Evolutionary conservation across 495 filamentous ascomycete genomes (phyloP).

Genomic region (Monascus purpureus): DNA sequence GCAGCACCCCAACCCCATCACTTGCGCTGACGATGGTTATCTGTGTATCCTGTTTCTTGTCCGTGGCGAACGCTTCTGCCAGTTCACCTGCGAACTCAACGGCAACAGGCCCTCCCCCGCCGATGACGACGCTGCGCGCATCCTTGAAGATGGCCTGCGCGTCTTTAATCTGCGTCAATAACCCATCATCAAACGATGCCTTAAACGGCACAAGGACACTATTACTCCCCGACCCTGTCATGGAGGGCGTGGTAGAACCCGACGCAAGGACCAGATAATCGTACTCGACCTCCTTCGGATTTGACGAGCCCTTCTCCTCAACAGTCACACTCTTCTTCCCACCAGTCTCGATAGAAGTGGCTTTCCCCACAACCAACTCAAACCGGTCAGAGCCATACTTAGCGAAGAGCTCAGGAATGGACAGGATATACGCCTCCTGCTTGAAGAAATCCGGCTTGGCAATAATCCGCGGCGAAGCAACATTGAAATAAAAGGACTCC

Average conservation of each 20-base stretch:
- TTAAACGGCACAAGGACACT: conserved; percentile 41
- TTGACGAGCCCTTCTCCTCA: conserved; percentile 6
- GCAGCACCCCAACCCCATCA: conserved; percentile 13
- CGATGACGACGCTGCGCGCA: conserved; percentile 49
- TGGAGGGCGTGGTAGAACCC: conserved; percentile 31
- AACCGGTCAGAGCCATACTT: conserved; percentile 32
- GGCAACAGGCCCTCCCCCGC: conserved; percentile 54
- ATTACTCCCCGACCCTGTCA: conserved; percentile 12
- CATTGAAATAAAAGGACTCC: conserved; percentile 36
- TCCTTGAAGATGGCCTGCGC: conserved; percentile 30
- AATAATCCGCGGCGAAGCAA: conserved; percentile 34
- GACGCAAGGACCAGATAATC: conserved; percentile 43
- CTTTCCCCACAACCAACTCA: conserved; percentile 42
- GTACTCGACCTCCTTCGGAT: conserved; percentile 18
- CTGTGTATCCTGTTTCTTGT: conserved; percentile 21
- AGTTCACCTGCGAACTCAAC: conserved; percentile 51
- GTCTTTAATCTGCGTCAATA: conserved; percentile 24
- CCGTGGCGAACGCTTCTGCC: conserved; percentile 26
- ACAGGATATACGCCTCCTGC: conserved; percentile 28
- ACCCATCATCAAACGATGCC: conserved; percentile 23
- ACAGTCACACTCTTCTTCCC: conserved; percentile 27
- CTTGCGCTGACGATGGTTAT: conserved; percentile 33
- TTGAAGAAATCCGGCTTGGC: conserved; percentile 27
- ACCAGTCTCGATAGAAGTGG: conserved; percentile 20
- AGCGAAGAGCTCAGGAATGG: conserved; percentile 37